These are phyloP conservation scores for Schizopora paradoxa DNA, from an alignment of 1,284 basidiomycete genomes.

Conservation along the genomic window DNA sequence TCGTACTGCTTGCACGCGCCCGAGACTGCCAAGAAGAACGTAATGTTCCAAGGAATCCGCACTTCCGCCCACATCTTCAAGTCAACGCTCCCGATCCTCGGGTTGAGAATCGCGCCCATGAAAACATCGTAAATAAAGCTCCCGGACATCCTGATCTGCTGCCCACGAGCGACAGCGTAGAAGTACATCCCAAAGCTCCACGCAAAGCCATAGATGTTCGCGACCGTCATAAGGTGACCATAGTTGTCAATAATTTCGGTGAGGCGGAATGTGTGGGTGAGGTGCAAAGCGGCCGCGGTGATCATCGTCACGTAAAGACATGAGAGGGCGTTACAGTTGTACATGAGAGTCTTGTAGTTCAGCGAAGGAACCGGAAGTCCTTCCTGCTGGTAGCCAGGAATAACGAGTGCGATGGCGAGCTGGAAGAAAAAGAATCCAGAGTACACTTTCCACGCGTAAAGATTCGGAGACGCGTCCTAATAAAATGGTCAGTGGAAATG, in stretches of 20 bases:
- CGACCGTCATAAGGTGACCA: constrained; percentile 93
- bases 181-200: constrained; percentile 81
- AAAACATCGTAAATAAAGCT: constrained; percentile 93
- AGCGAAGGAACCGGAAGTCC: constrained; percentile 91
- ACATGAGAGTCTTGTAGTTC: constrained; percentile 87
- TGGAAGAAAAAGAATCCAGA: constrained; percentile 86
- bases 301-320: constrained; percentile 86
- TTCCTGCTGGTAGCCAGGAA: constrained; percentile 92
- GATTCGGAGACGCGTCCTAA: constrained; percentile 88
- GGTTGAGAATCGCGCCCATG: constrained; percentile 95
- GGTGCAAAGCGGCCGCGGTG: constrained; percentile 76
- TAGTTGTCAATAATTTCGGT: constrained; percentile 97
- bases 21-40: constrained; percentile 90
- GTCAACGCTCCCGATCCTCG: constrained; percentile 89
- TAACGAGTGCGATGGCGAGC: constrained; percentile 82
- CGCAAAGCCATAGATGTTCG: constrained; percentile 87
- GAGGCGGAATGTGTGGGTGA: constrained; percentile 81
- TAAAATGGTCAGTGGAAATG: background rate
- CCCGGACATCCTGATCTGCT: constrained; percentile 88
- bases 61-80: constrained; percentile 99
- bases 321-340: constrained; percentile 93
- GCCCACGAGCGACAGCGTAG: constrained; percentile 70
- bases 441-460: constrained; percentile 87
- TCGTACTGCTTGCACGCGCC: constrained; percentile 97
- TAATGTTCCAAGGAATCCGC: constrained; percentile 94